These are phyloP conservation scores for Lachancea thermotolerans DNA, from an alignment of 805 yeast genomes.

Conservation along the genomic window DNA sequence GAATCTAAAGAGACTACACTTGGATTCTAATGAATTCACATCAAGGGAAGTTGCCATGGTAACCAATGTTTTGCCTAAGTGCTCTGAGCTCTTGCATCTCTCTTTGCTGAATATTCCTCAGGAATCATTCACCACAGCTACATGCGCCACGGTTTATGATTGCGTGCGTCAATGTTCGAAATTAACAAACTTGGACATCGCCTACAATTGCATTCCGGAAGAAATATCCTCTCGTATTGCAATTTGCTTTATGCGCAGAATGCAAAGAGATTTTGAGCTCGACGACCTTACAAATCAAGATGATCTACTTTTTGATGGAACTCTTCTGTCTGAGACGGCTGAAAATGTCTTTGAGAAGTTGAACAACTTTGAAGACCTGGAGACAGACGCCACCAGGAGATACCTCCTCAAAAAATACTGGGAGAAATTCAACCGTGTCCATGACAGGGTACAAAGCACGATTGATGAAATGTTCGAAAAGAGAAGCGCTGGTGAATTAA, in stretches of 20 bases:
- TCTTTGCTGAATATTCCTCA: slow-evolving; percentile 56
- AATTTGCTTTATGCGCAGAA: slow-evolving; percentile 70
- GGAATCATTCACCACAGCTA: slow-evolving; percentile 44
- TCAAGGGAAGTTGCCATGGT: slow-evolving; percentile 50
- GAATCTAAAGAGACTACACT: slow-evolving; percentile 55
- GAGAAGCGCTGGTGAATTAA: slow-evolving; percentile 48
- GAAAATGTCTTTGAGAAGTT: slow-evolving; percentile 49
- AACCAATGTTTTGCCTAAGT: slow-evolving; percentile 63
- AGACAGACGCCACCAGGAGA: slow-evolving; percentile 35
- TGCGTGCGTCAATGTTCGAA: slow-evolving; percentile 61
- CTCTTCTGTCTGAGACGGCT: slow-evolving; percentile 66
- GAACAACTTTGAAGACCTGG: slow-evolving; percentile 26
- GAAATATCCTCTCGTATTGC: slow-evolving; percentile 66
- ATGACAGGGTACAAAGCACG: slow-evolving; percentile 38
- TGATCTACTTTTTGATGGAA: slow-evolving; percentile 71
- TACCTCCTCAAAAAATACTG: slow-evolving; percentile 36
- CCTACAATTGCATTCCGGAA: slow-evolving; percentile 53
- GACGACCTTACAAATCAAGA: slow-evolving; percentile 36
- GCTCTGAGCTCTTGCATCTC: slow-evolving; percentile 58
- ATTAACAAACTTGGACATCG: slow-evolving; percentile 64
- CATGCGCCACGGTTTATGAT: slow-evolving; percentile 59
- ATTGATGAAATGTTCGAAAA: slow-evolving; percentile 53
- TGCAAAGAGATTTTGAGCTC: slow-evolving; percentile 32
- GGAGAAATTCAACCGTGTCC: slow-evolving; percentile 34
- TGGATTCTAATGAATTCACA: slow-evolving; percentile 60